A percentile compares a stretch with the other conserved stretches of the same genome.
Evolutionary conservation across 768 basidiomycete species (phyloP).

Genomic region (Calvatia gigantea): DNA sequence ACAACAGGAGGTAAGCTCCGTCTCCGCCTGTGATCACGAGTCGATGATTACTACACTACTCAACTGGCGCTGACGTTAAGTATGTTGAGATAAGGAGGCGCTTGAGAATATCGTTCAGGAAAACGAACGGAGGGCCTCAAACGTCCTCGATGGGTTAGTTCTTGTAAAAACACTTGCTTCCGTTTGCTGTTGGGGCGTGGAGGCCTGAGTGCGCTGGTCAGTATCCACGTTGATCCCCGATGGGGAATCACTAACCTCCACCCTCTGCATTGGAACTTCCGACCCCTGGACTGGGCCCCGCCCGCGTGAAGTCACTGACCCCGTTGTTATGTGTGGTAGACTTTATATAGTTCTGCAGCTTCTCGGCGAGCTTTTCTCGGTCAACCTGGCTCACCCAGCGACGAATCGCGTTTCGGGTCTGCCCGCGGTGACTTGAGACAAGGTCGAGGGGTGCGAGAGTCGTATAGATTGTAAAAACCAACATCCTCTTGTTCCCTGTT

Average conservation of each 20-base stretch:
- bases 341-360: slow-evolving; percentile 8
- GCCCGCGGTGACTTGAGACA: neutral
- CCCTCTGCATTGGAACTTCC: neutral
- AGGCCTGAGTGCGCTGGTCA: neutral
- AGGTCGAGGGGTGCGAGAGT: slow-evolving; percentile 15
- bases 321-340: neutral
- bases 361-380: slow-evolving; percentile 5
- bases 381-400: neutral
- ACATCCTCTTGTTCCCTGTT: slow-evolving; percentile 26
- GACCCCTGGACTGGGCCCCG: neutral
- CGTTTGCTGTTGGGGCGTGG: neutral
- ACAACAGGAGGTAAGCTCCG: too few species aligned
- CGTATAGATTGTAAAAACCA: slow-evolving; percentile 27
- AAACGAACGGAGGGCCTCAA: neutral
- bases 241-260: neutral
- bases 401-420: neutral
- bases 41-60: neutral
- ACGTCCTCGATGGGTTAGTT: neutral
- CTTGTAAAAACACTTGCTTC: neutral
- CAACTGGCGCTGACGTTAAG: neutral
- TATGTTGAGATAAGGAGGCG: neutral
- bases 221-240: too few species aligned
- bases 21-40: slow-evolving; percentile 2
- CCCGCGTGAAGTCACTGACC: neutral
- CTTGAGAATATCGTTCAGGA: neutral